These are phyloP conservation scores for Neonothopanus nambi DNA, from an alignment of 1,284 basidiomycete species.

Conservation along the genomic window DNA sequence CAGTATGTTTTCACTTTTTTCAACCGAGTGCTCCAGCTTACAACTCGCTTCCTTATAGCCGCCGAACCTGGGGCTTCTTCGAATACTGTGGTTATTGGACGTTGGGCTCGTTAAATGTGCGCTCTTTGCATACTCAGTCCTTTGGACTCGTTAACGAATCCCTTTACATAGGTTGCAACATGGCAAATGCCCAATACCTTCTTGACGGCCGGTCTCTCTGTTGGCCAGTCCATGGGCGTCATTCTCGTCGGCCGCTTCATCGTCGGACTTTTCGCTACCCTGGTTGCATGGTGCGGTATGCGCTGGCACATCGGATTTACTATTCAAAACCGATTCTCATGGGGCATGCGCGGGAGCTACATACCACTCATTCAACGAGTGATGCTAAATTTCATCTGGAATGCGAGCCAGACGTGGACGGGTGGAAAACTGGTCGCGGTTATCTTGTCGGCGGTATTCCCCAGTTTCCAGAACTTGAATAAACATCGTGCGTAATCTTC, in stretches of 20 bases:
- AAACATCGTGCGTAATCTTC: slow-evolving; percentile 7
- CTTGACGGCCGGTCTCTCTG: slow-evolving; percentile 20
- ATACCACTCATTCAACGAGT: slow-evolving; percentile 20
- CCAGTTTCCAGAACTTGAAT: slow-evolving; percentile 15
- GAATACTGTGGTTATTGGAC: slow-evolving; percentile 20
- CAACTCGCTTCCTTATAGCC: background rate
- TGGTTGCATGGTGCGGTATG: slow-evolving; percentile 20
- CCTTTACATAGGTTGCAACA: slow-evolving; percentile 14
- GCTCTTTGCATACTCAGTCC: background rate
- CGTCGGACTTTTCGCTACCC: slow-evolving; percentile 15
- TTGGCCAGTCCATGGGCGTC: slow-evolving; percentile 20
- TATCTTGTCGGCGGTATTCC: slow-evolving; percentile 15
- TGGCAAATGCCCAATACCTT: slow-evolving; percentile 20
- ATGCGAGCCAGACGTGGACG: slow-evolving; percentile 18
- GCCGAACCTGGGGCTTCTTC: slow-evolving; percentile 18
- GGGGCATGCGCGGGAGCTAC: slow-evolving; percentile 21
- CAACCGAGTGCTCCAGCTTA: background rate
- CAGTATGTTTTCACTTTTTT: slow-evolving; percentile 9
- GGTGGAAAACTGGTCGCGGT: slow-evolving; percentile 18
- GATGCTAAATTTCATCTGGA: slow-evolving; percentile 21
- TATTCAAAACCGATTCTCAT: slow-evolving; percentile 20
- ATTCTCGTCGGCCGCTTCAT: slow-evolving; percentile 18
- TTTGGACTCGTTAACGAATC: background rate
- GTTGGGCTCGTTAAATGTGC: slow-evolving; percentile 16
- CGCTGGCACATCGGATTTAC: slow-evolving; percentile 22